Evolutionary conservation across 768 basidiomycete species (phyloP).

Genomic region (Gloeostereum incarnatum): DNA sequence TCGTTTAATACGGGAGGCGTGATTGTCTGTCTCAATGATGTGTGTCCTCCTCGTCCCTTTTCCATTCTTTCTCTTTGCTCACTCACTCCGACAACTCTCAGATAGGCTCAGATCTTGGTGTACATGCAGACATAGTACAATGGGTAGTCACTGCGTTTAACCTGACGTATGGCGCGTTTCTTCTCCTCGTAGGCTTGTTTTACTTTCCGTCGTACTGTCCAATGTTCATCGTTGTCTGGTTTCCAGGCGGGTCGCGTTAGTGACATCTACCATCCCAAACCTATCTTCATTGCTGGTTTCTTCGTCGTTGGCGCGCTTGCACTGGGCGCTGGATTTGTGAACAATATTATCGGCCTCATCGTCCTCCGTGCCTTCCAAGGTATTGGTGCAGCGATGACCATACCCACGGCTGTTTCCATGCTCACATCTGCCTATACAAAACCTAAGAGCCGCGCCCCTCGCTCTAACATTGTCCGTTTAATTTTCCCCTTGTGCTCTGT

Average conservation of each 20-base stretch:
- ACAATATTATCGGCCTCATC: constrained; percentile 7
- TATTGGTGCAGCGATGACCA: constrained; percentile 8
- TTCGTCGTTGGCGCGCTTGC: constrained; percentile 6
- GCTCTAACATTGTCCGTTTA: too few species aligned
- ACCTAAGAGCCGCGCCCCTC: not conserved
- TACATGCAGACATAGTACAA: too few species aligned
- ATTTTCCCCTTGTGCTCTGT: too few species aligned
- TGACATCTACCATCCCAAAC: constrained; percentile 9
- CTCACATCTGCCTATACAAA: constrained; percentile 2
- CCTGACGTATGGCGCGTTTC: too few species aligned
- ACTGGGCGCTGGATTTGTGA: constrained; percentile 4
- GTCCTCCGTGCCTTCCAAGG: constrained; percentile 10
- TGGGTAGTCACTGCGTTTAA: too few species aligned
- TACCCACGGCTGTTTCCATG: constrained; percentile 6
- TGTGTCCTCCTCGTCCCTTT: not conserved
- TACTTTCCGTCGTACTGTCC: too few species aligned
- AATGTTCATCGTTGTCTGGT: too few species aligned
- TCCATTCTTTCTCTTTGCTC: too few species aligned
- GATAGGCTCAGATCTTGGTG: too few species aligned
- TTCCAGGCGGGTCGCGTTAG: too few species aligned
- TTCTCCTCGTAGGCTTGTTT: too few species aligned
- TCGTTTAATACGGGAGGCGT: not conserved
- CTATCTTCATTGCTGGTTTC: constrained; percentile 7
- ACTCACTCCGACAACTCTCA: too few species aligned
- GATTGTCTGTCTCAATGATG: not conserved